Conservation (phyloP, 768 basidiomycete genomes). For the Ramaria sp. region DNA sequence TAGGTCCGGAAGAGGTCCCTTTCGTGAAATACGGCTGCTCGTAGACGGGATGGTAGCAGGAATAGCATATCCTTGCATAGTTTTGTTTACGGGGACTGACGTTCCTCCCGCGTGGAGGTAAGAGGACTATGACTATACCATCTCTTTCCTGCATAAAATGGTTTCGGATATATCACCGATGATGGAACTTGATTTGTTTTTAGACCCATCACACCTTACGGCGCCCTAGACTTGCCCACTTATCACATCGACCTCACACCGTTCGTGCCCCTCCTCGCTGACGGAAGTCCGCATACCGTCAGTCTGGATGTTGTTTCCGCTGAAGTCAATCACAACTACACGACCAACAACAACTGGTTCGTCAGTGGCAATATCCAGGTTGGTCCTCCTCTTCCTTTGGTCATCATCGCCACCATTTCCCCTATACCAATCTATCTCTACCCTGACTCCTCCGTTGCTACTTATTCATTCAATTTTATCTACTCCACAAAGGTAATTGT, state of each 20-base stretch:
- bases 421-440: too few species aligned
- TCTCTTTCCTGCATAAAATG: not conserved
- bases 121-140: conserved; percentile 6
- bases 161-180: too few species aligned
- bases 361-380: not conserved
- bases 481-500: too few species aligned
- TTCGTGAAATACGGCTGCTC: conserved; percentile 49
- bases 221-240: conserved; percentile 65
- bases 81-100: conserved; percentile 63
- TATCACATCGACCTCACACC: conserved; percentile 76
- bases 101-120: conserved; percentile 61
- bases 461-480: too few species aligned
- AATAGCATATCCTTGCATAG: conserved; percentile 43
- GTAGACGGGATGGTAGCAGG: conserved; percentile 47
- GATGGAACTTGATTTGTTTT: too few species aligned
- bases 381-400: not conserved
- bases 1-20: conserved; percentile 39
- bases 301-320: conserved; percentile 65
- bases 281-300: conserved; percentile 56
- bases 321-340: conserved; percentile 49
- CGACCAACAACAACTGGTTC: conserved; percentile 62
- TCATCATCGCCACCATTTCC: too few species aligned
- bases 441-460: too few species aligned
- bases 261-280: conserved; percentile 58
- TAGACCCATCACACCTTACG: conserved; percentile 67